Percentiles rank a stretch among this genome's conserved stretches.
Evolutionary conservation across 23 red algal genomes (phyloP).

Genomic region (Agarophyton chilense): DNA sequence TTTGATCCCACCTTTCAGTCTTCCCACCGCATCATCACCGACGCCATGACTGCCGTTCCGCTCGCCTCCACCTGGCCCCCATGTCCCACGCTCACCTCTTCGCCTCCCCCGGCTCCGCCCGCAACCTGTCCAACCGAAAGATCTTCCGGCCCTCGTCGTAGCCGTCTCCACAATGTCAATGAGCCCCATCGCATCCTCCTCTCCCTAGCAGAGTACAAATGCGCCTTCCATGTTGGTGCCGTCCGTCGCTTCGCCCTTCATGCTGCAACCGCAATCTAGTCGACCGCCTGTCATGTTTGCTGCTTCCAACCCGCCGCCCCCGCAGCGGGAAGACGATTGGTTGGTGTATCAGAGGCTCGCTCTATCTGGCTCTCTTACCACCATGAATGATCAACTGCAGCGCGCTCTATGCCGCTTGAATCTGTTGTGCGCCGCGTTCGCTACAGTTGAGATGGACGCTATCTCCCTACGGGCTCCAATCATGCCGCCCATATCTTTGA

Average conservation of each 20-base stretch:
- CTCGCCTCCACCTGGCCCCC: too few species aligned
- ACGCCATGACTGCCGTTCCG: too few species aligned
- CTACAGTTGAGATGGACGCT: slow-evolving; percentile 86
- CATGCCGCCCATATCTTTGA: slow-evolving; percentile 83
- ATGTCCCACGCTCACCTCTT: too few species aligned
- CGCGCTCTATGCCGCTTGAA: slow-evolving; percentile 72
- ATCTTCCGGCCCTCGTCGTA: too few species aligned
- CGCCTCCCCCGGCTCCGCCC: too few species aligned
- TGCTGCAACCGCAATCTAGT: not conserved
- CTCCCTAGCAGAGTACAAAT: too few species aligned
- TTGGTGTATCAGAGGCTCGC: slow-evolving; percentile 38
- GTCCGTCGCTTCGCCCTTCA: not conserved
- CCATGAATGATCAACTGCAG: slow-evolving; percentile 69
- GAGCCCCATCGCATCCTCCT: too few species aligned
- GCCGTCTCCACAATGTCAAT: too few species aligned
- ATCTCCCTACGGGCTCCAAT: slow-evolving; percentile 86
- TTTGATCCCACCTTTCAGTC: too few species aligned
- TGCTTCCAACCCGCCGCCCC: not conserved
- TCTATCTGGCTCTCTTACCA: slow-evolving; percentile 29
- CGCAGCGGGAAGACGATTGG: slow-evolving; percentile 57
- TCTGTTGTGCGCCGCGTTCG: too few species aligned
- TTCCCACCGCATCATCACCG: too few species aligned
- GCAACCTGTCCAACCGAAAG: too few species aligned
- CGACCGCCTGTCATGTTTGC: not conserved
- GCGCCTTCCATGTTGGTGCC: not conserved